These are phyloP conservation scores for Sporisorium reilianum DNA, from an alignment of 1,284 basidiomycete species.

Conservation along the genomic window DNA sequence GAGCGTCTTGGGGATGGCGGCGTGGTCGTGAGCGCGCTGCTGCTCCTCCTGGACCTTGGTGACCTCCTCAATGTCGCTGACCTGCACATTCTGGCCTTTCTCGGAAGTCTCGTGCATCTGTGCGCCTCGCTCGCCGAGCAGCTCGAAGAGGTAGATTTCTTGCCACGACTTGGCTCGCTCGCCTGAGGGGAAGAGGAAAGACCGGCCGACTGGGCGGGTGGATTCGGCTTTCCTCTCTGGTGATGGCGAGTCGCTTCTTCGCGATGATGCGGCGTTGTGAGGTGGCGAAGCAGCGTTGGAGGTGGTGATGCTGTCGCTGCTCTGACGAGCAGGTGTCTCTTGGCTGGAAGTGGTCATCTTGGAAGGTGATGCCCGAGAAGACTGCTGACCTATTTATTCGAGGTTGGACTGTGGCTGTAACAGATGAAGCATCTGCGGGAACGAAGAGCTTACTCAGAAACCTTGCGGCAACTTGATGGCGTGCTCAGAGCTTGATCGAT, in stretches of 20 bases:
- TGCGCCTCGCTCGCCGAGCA: constrained; percentile 35
- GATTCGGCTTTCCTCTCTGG: constrained; percentile 31
- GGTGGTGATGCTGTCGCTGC: constrained; percentile 42
- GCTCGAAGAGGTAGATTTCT: constrained; percentile 50
- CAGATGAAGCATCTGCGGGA: not conserved
- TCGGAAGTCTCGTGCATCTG: constrained; percentile 38
- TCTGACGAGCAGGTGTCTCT: constrained; percentile 31
- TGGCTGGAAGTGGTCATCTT: constrained; percentile 22
- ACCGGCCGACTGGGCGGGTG: constrained; percentile 28
- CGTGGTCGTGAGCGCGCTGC: constrained; percentile 29
- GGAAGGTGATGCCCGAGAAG: not conserved
- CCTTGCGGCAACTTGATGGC: not conserved
- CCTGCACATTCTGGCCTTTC: constrained; percentile 45
- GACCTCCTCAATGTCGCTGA: constrained; percentile 46
- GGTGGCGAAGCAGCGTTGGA: constrained; percentile 15
- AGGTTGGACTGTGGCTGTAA: not conserved
- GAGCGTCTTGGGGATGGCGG: constrained; percentile 51
- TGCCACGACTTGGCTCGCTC: constrained; percentile 50
- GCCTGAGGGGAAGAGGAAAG: constrained; percentile 53
- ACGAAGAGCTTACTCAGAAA: not conserved
- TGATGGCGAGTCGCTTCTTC: constrained; percentile 32
- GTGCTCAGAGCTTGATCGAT: not conserved
- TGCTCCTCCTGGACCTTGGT: constrained; percentile 28
- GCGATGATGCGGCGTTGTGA: constrained; percentile 10
- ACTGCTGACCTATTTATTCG: not conserved